Evolutionary conservation across 2,329 filamentous ascomycete species (phyloP), one percentile per base, ranked within the genome.

Genomic region (Cytospora chrysosperma): DNA sequence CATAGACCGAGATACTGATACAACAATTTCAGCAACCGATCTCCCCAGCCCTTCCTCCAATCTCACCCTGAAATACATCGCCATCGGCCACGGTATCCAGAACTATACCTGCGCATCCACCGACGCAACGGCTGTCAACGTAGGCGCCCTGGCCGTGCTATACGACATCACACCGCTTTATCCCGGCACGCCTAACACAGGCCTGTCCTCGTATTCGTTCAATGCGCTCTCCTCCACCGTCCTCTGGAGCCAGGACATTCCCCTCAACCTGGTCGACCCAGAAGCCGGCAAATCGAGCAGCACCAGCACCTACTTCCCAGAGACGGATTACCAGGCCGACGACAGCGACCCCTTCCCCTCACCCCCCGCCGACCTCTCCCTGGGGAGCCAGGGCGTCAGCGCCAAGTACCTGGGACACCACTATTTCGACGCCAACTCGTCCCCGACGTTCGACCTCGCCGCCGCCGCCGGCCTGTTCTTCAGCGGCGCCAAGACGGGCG

Each of bases 31-130:
- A 81, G 78, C 72, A 43, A 70, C 69, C 27, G 76, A 85, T 58
- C 81, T 86, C 30, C 72, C 78, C n/a, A 64, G 73, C 4, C 78
- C 78, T 1, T 67, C 79, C 3, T 65, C 74, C 12, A 71, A 71
- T 66, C 69, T 77, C 51, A 72, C 72, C 6, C 75, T 87, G 43
- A 81, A 83, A 72, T 76, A 81, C 76, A 82, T 90, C 66, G 81
- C 80, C 62, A 75, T 90, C 50, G 87, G 87, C 68, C 82, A 87
- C 69, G 87, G 87, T 63, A 83, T 87, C 69, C 87, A 90, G 71
- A 90, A 90, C 81, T 90, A 90, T 78, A 87, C 84, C 43, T 90
- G 87, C 75, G 72, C 69, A 32, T 62, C 70, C n/a, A 64, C 70
- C 19, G 72, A 75, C 12, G 73, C 72, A 2, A 68, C 69, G 0